A percentile compares a stretch with the other conserved stretches of the same genome.
Conservation (phyloP, 805 yeast genomes). For the Ogataea neopini region DNA sequence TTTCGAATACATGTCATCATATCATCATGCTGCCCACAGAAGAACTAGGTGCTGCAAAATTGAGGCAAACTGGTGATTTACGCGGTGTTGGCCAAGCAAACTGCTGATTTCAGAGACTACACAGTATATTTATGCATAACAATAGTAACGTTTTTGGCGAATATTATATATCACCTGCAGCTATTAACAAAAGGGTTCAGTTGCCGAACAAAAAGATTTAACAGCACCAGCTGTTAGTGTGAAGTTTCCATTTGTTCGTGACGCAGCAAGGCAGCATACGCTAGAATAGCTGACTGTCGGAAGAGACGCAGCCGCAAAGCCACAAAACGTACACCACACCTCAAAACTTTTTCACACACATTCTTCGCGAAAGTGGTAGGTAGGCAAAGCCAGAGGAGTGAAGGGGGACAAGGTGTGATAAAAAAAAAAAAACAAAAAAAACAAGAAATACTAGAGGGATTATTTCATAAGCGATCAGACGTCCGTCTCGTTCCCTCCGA, state of each 20-base stretch:
- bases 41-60: background rate
- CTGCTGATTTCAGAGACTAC: background rate
- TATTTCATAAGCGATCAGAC: background rate
- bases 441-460: background rate
- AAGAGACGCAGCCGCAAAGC: background rate
- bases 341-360: background rate
- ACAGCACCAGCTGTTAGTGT: background rate
- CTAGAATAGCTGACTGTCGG: background rate
- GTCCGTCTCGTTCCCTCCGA: background rate
- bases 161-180: background rate
- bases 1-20: background rate
- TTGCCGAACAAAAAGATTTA: background rate
- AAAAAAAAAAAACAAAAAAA: background rate
- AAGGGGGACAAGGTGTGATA: background rate
- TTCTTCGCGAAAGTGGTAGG: background rate
- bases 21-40: background rate
- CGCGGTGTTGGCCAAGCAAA: background rate
- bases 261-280: too few species aligned
- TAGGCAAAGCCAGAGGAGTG: background rate
- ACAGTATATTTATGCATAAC: background rate
- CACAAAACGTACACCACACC: background rate
- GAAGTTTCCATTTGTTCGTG: background rate
- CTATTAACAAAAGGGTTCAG: background rate
- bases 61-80: background rate
- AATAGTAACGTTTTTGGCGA: conserved; percentile 1